phyloP scores from a whole-genome alignment of 176 grass and related monocot genomes.

The Tillandsia fasciculata region DNA sequence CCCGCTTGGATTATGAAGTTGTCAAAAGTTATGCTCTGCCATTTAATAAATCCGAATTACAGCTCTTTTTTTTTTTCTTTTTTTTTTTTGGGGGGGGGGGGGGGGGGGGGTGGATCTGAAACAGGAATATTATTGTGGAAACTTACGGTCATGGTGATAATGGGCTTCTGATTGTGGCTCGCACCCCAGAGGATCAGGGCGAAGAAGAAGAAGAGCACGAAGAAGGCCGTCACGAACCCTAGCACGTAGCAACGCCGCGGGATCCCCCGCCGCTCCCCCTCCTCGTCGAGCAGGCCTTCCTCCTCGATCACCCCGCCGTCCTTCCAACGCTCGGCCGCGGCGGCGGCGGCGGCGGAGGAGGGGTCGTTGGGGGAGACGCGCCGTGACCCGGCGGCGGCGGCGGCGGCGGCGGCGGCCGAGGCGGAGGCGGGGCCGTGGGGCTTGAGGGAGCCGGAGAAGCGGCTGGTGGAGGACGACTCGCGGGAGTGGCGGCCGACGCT shows the following conservation, averaged over 20 bases:
- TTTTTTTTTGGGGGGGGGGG: too few species aligned
- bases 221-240: conserved; percentile 47
- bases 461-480: conserved; percentile 58
- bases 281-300: conserved; percentile 50
- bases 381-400: conserved; percentile 15
- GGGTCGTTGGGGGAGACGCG: conserved; percentile 11
- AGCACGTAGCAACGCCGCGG: conserved; percentile 42
- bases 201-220: conserved; percentile 84
- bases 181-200: conserved; percentile 92
- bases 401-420: not conserved
- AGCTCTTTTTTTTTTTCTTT: too few species aligned
- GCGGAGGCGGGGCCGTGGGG: not conserved
- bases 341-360: not conserved
- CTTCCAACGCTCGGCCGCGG: conserved; percentile 24
- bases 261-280: conserved; percentile 21
- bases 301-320: conserved; percentile 57
- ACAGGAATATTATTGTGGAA: too few species aligned
- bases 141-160: conserved; percentile 46
- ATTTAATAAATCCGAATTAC: not conserved
- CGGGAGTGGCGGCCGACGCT: conserved; percentile 33
- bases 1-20: conserved; percentile 81
- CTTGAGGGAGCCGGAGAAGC: conserved; percentile 46
- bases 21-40: conserved; percentile 82
- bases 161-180: conserved; percentile 52
- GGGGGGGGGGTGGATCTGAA: too few species aligned